phyloP scores from a whole-genome alignment of 2,329 filamentous ascomycete genomes.

The Dactylellina haptotyla region DNA sequence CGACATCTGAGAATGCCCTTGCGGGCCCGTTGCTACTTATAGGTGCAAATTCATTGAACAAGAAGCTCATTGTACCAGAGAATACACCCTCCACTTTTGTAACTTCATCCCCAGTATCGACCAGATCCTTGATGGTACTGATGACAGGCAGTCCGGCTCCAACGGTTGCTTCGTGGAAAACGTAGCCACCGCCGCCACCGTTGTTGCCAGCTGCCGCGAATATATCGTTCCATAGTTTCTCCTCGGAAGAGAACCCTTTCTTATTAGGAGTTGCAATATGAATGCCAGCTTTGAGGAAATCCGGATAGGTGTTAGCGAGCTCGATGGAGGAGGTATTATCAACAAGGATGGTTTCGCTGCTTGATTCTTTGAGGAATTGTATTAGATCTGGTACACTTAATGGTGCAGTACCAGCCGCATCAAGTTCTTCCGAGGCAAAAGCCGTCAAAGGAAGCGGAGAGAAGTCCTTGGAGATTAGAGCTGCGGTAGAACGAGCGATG shows the following conservation, averaged over 20 bases:
- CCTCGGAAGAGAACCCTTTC: conserved; percentile 89
- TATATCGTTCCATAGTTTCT: conserved; percentile 86
- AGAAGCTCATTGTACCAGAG: conserved; percentile 95
- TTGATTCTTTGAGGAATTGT: conserved; percentile 80
- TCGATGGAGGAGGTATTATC: conserved; percentile 95
- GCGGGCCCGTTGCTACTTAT: conserved; percentile 71
- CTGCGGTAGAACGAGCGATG: conserved; percentile 85
- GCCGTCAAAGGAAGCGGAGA: conserved; percentile 72
- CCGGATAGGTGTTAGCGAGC: conserved; percentile 83
- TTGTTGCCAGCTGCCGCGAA: conserved; percentile 75
- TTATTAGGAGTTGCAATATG: conserved; percentile 97
- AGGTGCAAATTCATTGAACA: conserved; percentile 97
- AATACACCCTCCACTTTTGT: conserved; percentile 96
- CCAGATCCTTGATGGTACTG: conserved; percentile 91
- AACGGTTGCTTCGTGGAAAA: conserved; percentile 95
- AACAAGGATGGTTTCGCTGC: conserved; percentile 81
- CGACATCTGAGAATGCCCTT: conserved; percentile 89
- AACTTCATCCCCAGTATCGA: conserved; percentile 90
- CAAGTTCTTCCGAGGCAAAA: conserved; percentile 71
- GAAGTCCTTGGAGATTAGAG: conserved; percentile 79
- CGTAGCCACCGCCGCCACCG: conserved; percentile 70
- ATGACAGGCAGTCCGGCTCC: conserved; percentile 93
- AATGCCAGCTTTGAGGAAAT: conserved; percentile 81
- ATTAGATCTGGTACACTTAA: conserved; percentile 73
- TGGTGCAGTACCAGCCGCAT: conserved; percentile 72